Evolutionary conservation across 164 flowering plant species (phyloP), one percentile per base, ranked within the genome.

Genomic region (Warburgia ugandensis): DNA sequence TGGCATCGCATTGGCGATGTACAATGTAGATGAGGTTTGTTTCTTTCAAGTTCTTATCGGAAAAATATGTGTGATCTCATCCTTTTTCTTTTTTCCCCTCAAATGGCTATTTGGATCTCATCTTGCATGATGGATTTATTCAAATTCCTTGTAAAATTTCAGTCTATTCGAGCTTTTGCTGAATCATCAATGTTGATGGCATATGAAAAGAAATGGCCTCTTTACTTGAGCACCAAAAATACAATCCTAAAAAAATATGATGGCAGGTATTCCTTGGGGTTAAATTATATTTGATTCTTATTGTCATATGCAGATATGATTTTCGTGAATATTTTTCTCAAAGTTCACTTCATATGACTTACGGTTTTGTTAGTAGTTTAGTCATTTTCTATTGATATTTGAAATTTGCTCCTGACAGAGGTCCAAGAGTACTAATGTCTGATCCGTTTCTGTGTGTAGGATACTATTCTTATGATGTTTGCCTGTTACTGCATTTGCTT

Each of bases 241-340:
- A 94, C 99, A 28, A 94, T 94, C 48, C 78, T 94, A 6, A 94
- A 94, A 74, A 84, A 81, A 72, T 94, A 94, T 67, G 99, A 94
- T 77, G 99, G 99, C 71, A 89, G 97, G 99, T 94, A 68, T 26
- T 39, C 7, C n/a, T 59, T 33, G 29, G 9, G 41, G 13, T 37
- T 37, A 14, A 37, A 14, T 16, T 37, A 20, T 4, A 37, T 20
- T 12, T 6, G 9, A 14, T 37, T 12, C n/a, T 37, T 4, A 20
- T 4, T 1, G 7, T 36, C 2, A 11, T 13, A 3, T 12, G 13
- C 41, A 37, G 39, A 14, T n/a, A n/a, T n/a, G n/a, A 12, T 37
- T 37, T 26, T 45, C 13, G 13, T 45, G 5, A 12, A 11, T 2
- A 7, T 22, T 4, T 1, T 21, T 3, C 27, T 17, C n/a, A 45